Evolutionary conservation across 441 rosid genomes (phyloP).

Genomic region (Kokia cookei): DNA sequence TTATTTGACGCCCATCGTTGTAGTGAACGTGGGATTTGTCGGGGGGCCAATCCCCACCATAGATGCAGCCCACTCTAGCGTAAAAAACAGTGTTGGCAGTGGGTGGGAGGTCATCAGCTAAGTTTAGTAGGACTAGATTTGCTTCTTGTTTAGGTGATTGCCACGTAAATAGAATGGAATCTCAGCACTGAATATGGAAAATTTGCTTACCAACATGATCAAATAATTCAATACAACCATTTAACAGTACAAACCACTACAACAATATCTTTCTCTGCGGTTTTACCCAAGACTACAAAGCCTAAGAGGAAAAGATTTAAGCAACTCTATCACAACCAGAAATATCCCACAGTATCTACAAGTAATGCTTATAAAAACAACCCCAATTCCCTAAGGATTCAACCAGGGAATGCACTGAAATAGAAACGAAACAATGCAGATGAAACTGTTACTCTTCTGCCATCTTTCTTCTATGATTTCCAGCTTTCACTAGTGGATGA

Average conservation of each 20-base stretch:
- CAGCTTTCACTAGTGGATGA: conserved; percentile 6
- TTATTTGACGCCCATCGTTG: neutral
- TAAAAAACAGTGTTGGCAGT: neutral
- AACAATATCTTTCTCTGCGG: conserved; percentile 17
- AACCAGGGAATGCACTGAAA: conserved; percentile 9
- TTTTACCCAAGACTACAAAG: conserved; percentile 20
- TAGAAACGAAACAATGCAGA: conserved; percentile 16
- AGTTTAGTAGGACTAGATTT: neutral
- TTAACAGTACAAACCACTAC: conserved; percentile 10
- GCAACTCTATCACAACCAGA: conserved; percentile 16
- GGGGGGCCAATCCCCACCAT: conserved; percentile 5
- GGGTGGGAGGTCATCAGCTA: neutral
- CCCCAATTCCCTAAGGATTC: conserved; percentile 20
- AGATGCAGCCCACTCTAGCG: conserved; percentile 3
- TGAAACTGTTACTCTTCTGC: conserved; percentile 22
- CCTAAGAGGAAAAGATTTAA: conserved; percentile 14
- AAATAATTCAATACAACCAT: neutral
- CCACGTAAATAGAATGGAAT: neutral
- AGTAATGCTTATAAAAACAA: conserved; percentile 32
- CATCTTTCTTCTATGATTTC: conserved; percentile 19
- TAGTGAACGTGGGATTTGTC: conserved; percentile 27
- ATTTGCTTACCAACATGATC: conserved; percentile 1
- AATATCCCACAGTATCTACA: conserved; percentile 53
- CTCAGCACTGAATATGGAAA: neutral
- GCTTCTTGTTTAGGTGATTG: neutral